Conservation (phyloP, 2,329 filamentous ascomycete genomes). For the Paecilomyces sp. region DNA sequence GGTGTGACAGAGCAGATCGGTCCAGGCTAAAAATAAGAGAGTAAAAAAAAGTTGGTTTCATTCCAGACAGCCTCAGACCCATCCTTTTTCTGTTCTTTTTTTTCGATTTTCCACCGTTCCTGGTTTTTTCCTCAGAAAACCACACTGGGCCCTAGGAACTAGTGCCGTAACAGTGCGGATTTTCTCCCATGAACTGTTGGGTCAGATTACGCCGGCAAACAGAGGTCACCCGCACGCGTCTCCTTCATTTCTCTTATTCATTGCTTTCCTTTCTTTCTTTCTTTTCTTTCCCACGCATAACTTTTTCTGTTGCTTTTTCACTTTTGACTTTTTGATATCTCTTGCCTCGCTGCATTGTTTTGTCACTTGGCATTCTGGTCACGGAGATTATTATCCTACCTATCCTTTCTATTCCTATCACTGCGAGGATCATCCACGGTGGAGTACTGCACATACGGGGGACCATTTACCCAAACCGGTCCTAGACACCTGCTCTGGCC, state of each 20-base stretch:
- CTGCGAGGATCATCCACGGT: not conserved
- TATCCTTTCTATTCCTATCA: not conserved
- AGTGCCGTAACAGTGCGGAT: not conserved
- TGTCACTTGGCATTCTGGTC: not conserved
- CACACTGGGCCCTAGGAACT: not conserved
- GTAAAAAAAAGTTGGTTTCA: not conserved
- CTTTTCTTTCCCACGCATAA: conserved; percentile 1
- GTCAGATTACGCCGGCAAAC: not conserved
- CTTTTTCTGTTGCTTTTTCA: no score
- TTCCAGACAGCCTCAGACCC: not conserved
- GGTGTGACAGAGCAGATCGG: not conserved
- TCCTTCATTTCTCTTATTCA: conserved; percentile 4
- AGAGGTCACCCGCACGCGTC: not conserved
- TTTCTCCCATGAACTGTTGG: not conserved
- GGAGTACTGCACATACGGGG: not conserved
- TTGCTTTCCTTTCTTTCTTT: conserved; percentile 3
- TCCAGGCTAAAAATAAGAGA: not conserved
- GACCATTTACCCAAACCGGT: not conserved
- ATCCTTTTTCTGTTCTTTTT: no score
- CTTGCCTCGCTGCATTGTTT: not conserved
- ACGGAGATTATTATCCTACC: not conserved
- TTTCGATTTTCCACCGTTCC: not conserved
- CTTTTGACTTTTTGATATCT: no score
- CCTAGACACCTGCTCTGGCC: not conserved
- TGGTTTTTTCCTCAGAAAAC: not conserved